A percentile compares a stretch with the other conserved stretches of the same genome.
phyloP scores from a whole-genome alignment of 108 stramenopile species.

The Cyclotella kingstonii region DNA sequence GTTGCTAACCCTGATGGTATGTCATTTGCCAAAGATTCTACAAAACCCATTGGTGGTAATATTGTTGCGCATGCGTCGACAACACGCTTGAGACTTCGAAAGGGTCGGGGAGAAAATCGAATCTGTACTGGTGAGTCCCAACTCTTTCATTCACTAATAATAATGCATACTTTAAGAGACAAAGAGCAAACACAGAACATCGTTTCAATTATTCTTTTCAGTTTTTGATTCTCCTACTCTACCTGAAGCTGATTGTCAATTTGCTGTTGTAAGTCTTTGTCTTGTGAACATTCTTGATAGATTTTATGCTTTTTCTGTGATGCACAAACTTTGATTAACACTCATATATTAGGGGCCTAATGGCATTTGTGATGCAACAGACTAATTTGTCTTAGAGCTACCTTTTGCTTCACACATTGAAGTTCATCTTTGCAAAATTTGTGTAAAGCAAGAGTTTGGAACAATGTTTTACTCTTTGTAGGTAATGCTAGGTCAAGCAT shows the following conservation, averaged over 20 bases:
- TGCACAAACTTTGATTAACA: background rate
- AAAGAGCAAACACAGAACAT: background rate
- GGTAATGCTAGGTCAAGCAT: no score
- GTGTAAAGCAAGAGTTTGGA: no score
- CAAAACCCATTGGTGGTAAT: constrained; percentile 99
- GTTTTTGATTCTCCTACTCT: constrained; percentile 90
- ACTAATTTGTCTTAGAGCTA: no score
- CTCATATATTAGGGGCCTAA: constrained; percentile 7
- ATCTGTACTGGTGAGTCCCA: constrained; percentile 85
- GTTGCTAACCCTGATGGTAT: constrained; percentile 98
- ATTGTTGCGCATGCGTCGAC: constrained; percentile 99
- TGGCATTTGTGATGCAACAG: constrained; percentile 17
- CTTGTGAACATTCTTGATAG: background rate
- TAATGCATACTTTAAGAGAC: background rate
- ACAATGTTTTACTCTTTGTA: no score
- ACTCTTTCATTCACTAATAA: background rate
- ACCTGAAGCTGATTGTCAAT: constrained; percentile 95
- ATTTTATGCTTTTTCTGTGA: background rate
- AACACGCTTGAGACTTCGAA: constrained; percentile 95
- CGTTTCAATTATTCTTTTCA: background rate
- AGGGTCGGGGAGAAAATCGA: constrained; percentile 98
- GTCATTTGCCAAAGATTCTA: constrained; percentile 97
- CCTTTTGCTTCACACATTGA: no score
- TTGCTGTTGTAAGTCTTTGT: constrained; percentile 57
- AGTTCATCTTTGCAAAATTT: no score